These are phyloP conservation scores for Claviceps monticola DNA, from an alignment of 2,329 filamentous ascomycete genomes.

Conservation along the genomic window DNA sequence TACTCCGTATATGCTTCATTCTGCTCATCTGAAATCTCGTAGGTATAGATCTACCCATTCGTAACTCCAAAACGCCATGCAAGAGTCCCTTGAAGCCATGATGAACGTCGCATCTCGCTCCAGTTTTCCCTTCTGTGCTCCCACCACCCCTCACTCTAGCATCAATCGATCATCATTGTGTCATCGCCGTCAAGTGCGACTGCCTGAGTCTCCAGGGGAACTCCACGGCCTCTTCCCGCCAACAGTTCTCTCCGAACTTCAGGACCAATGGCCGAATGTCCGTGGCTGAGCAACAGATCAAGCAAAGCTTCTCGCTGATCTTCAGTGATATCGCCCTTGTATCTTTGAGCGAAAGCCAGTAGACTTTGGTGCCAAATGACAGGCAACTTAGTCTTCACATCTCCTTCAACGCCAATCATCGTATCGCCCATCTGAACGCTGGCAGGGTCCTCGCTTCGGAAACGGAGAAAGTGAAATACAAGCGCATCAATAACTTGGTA, in stretches of 20 bases:
- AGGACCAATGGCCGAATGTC: slow-evolving; percentile 78
- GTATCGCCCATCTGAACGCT: slow-evolving; percentile 37
- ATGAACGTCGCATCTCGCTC: slow-evolving; percentile 1
- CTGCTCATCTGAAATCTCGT: neutral
- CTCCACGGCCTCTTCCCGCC: slow-evolving; percentile 73
- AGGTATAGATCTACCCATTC: neutral
- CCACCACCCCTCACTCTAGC: neutral
- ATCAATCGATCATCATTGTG: slow-evolving; percentile 65
- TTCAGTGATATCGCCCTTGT: slow-evolving; percentile 91
- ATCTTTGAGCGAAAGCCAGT: slow-evolving; percentile 82
- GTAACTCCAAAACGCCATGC: slow-evolving; percentile 11
- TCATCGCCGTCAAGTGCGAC: slow-evolving; percentile 62
- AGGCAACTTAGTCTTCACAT: slow-evolving; percentile 53
- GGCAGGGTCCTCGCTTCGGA: slow-evolving; percentile 55
- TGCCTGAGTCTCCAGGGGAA: slow-evolving; percentile 44
- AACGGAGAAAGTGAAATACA: slow-evolving; percentile 93
- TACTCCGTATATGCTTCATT: neutral
- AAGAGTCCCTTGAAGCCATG: slow-evolving; percentile 6
- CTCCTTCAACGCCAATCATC: slow-evolving; percentile 36
- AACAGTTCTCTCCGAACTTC: slow-evolving; percentile 82
- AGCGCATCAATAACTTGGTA: slow-evolving; percentile 89
- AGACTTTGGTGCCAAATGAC: slow-evolving; percentile 95
- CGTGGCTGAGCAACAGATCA: slow-evolving; percentile 71
- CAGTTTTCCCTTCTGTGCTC: neutral
- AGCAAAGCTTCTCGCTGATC: slow-evolving; percentile 85